phyloP scores from a whole-genome alignment of 2,329 filamentous ascomycete species.

The Didymella pomorum region DNA sequence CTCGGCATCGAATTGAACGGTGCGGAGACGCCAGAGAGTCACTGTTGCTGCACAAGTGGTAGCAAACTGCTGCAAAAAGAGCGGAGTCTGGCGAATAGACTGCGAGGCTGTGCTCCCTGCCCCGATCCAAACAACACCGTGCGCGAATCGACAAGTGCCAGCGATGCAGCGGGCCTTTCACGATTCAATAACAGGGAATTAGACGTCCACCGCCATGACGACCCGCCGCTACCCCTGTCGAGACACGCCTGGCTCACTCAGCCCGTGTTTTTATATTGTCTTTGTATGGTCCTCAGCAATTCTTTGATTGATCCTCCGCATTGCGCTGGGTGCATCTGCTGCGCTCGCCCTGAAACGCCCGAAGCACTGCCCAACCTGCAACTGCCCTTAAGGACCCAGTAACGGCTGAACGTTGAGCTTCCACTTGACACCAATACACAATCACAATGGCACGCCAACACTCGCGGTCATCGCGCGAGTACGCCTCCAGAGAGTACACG shows the following conservation, averaged over 20 bases:
- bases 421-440: conserved; percentile 2
- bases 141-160: conserved; percentile 19
- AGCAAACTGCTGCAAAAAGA: conserved; percentile 11
- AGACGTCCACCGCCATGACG: conserved; percentile 30
- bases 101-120: conserved; percentile 18
- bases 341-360: conserved; percentile 28
- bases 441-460: conserved; percentile 29
- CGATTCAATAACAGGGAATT: conserved; percentile 35
- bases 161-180: conserved; percentile 12
- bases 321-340: conserved; percentile 21
- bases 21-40: conserved; percentile 2
- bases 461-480: conserved; percentile 22
- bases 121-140: conserved; percentile 17
- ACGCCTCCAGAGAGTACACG: conserved; percentile 21
- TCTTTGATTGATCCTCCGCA: conserved; percentile 12
- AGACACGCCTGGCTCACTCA: conserved; percentile 14
- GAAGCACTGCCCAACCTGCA: not conserved
- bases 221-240: conserved; percentile 14
- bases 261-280: conserved; percentile 18
- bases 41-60: conserved; percentile 11
- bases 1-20: conserved; percentile 11
- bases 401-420: not conserved
- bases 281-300: conserved; percentile 5
- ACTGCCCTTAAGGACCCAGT: not conserved
- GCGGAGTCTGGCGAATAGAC: conserved; percentile 16